Evolutionary conservation across 2,329 filamentous ascomycete species (phyloP).

Genomic region (Aspergillus sp.): DNA sequence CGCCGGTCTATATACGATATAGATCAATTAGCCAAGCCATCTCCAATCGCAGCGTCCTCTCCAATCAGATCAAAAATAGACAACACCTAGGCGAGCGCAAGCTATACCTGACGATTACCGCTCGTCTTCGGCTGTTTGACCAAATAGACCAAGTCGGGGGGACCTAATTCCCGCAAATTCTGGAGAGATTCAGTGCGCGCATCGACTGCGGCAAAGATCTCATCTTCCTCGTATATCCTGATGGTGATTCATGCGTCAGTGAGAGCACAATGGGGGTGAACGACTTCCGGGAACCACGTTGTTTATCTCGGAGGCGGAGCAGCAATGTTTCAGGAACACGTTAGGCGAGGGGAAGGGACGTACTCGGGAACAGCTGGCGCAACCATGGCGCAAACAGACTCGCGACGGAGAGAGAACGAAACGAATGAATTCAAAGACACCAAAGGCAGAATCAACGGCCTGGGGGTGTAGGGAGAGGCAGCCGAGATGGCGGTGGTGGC

Average conservation of each 20-base stretch:
- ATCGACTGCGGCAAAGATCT: slow-evolving; percentile 82
- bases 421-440: neutral
- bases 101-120: slow-evolving; percentile 54
- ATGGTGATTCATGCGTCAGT: slow-evolving; percentile 19
- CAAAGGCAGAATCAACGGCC: neutral
- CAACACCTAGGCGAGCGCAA: neutral
- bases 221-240: slow-evolving; percentile 90
- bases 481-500: neutral
- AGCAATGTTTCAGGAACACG: slow-evolving; percentile 25
- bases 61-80: neutral
- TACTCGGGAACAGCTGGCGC: slow-evolving; percentile 75
- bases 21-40: slow-evolving; percentile 1
- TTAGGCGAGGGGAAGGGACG: slow-evolving; percentile 36
- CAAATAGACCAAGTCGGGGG: slow-evolving; percentile 92
- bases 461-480: neutral
- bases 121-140: slow-evolving; percentile 71
- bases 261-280: slow-evolving; percentile 1
- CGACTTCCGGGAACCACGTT: slow-evolving; percentile 14
- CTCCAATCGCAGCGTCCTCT: neutral
- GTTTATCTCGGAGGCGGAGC: slow-evolving; percentile 13
- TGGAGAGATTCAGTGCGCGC: slow-evolving; percentile 86
- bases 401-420: slow-evolving; percentile 12
- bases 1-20: slow-evolving; percentile 63
- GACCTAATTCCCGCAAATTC: slow-evolving; percentile 85
- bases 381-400: slow-evolving; percentile 57